phyloP scores from a whole-genome alignment of 2,329 filamentous ascomycete genomes.

The Calonectria pteridis region DNA sequence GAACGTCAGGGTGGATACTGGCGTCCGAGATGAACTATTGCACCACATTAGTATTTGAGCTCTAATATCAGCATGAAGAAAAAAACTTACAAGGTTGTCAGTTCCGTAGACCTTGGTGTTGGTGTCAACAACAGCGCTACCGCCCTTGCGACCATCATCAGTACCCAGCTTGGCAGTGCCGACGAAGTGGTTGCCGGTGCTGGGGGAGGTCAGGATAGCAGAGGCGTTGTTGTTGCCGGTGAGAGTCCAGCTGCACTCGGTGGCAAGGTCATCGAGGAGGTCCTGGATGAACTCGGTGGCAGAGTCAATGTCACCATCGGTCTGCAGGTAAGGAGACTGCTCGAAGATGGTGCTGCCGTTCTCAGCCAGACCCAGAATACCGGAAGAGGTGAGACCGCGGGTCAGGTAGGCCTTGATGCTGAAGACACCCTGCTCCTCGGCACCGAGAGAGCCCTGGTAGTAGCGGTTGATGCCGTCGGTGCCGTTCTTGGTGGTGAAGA shows the following conservation, averaged over 20 bases:
- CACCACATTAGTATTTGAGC: background rate
- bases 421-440: slow-evolving; percentile 68
- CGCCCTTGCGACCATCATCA: slow-evolving; percentile 64
- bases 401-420: slow-evolving; percentile 72
- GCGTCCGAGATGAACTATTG: slow-evolving; percentile 71
- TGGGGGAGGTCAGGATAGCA: slow-evolving; percentile 44
- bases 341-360: slow-evolving; percentile 70
- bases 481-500: slow-evolving; percentile 65
- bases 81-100: slow-evolving; percentile 63
- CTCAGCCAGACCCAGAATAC: slow-evolving; percentile 69
- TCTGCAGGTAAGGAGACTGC: slow-evolving; percentile 70
- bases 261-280: slow-evolving; percentile 65
- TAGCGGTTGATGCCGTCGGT: slow-evolving; percentile 72
- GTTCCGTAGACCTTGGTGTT: slow-evolving; percentile 75
- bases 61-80: accelerated
- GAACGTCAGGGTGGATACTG: slow-evolving; percentile 75
- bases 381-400: slow-evolving; percentile 71
- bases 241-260: slow-evolving; percentile 26
- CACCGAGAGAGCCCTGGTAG: slow-evolving; percentile 75
- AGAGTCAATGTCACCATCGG: slow-evolving; percentile 70
- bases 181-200: slow-evolving; percentile 61
- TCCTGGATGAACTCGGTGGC: slow-evolving; percentile 75
- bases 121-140: slow-evolving; percentile 70
- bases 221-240: slow-evolving; percentile 44
- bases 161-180: slow-evolving; percentile 72